Evolutionary conservation across 768 basidiomycete species (phyloP), one percentile per base, ranked within the genome.

Genomic region (Lyophyllum decastes): DNA sequence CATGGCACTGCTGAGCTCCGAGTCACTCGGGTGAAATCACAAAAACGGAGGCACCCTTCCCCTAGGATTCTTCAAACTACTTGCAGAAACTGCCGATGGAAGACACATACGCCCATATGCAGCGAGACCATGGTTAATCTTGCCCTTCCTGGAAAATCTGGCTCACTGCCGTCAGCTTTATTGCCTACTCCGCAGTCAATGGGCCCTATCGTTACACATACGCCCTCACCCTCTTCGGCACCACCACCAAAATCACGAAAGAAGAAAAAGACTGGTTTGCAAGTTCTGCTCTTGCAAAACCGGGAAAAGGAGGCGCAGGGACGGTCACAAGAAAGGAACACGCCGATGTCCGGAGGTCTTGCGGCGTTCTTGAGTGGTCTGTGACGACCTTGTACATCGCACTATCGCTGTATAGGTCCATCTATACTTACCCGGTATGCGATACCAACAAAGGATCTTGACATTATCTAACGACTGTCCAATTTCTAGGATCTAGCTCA

Each of bases 211-310:
- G 16, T 49, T 21, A 10, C 49, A 34, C 40, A 19, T 4, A 22
- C 30, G 17, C 48, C 27, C 27, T 33, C 49, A 14, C 49, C 57
- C 41, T 40, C 64, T 7, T 12, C 51, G 19, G 21, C 56, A 43
- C 63, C 62, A 43, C 63, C 62, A 27, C 27, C 66, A 5, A 80
- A 75, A 52, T 54, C 73, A 8, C 76, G 78, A 10, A 67, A 74
- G 11, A 88, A 87, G 70, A 84, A 84, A 68, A 82, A 80, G 62
- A 70, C 79, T 0, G 79, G 79, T 10, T 66, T 92, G 41, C 87
- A 85, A 67, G 79, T 84, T 43, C 79, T 92, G 76, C 75, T 92
- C 33, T 79, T 79, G 25, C 81, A 82, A 40, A 88, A 87, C 60
- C 82, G 80, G 47, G 76, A 86, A 60, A 76, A 79, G 63, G 76